These are phyloP conservation scores for Lodderomyces metapsilosis DNA, from an alignment of 1,139 yeast species.

Conservation along the genomic window DNA sequence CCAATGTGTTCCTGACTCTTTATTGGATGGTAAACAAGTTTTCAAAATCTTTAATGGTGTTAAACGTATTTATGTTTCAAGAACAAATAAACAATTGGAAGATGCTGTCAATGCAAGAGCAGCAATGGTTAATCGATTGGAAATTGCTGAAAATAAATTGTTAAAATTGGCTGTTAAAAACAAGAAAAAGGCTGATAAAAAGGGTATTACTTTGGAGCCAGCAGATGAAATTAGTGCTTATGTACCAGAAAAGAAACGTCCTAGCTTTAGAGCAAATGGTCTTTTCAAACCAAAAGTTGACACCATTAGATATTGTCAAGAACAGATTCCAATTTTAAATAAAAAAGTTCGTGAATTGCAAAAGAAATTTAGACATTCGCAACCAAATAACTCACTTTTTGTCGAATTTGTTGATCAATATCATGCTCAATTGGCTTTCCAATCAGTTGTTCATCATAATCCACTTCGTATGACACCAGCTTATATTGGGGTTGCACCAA, in stretches of 20 bases:
- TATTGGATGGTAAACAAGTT: constrained; percentile 62
- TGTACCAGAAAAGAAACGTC: constrained; percentile 76
- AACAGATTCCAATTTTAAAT: constrained; percentile 54
- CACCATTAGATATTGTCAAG: constrained; percentile 56
- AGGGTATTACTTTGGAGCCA: constrained; percentile 46
- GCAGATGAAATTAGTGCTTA: constrained; percentile 57
- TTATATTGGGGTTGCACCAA: constrained; percentile 59
- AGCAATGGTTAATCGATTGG: constrained; percentile 60
- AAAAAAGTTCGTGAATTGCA: constrained; percentile 55
- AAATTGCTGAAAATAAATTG: constrained; percentile 63
- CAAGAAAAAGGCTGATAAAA: constrained; percentile 65
- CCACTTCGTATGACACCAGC: constrained; percentile 52
- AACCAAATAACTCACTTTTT: constrained; percentile 58
- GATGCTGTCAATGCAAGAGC: constrained; percentile 61
- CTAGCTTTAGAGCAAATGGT: constrained; percentile 59
- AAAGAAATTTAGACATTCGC: constrained; percentile 37
- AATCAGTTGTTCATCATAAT: constrained; percentile 52
- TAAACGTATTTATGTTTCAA: constrained; percentile 70
- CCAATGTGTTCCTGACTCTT: constrained; percentile 73
- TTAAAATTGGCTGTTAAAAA: constrained; percentile 60
- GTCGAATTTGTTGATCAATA: constrained; percentile 71
- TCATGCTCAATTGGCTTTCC: constrained; percentile 69
- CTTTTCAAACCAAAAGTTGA: constrained; percentile 59
- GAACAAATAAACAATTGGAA: constrained; percentile 61
- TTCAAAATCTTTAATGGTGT: constrained; percentile 66